Evolutionary conservation across 768 basidiomycete species (phyloP).

Genomic region (Rhizopogon vinicolor): DNA sequence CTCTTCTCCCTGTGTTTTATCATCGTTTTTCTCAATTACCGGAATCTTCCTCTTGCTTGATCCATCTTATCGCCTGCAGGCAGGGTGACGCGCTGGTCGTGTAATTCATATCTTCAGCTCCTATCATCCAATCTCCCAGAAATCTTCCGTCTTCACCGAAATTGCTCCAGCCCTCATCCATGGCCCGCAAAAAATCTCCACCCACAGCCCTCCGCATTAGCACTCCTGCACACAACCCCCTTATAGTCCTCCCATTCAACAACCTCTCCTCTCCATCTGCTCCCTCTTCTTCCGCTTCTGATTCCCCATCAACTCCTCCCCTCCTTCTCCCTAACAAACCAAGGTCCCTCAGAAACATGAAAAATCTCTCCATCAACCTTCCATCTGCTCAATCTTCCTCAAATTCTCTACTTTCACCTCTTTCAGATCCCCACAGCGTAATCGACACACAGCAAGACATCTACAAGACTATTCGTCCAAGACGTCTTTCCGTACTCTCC

Average conservation of each 20-base stretch:
- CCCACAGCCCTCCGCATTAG: constrained; percentile 57
- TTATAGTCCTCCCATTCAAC: constrained; percentile 44
- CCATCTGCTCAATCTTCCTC: constrained; percentile 58
- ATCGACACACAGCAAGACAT: constrained; percentile 28
- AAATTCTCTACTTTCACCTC: constrained; percentile 34
- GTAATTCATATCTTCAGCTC: constrained; percentile 25
- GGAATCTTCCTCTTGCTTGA: constrained; percentile 7
- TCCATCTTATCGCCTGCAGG: constrained; percentile 8
- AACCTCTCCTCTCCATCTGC: constrained; percentile 45
- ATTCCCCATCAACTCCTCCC: constrained; percentile 42
- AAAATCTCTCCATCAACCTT: constrained; percentile 68
- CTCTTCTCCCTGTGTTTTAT: constrained; percentile 15
- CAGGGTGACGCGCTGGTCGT: constrained; percentile 30
- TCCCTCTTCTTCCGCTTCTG: constrained; percentile 47
- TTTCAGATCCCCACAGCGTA: constrained; percentile 29
- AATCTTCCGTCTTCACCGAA: constrained; percentile 19
- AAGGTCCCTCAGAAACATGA: constrained; percentile 60
- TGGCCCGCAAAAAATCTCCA: constrained; percentile 47
- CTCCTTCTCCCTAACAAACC: constrained; percentile 25
- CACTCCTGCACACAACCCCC: constrained; percentile 43
- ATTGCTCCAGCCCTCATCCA: constrained; percentile 24
- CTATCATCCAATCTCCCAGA: constrained; percentile 20
- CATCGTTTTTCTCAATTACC: neutral
- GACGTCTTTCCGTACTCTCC: constrained; percentile 71
- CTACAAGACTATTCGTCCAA: constrained; percentile 30